Conservation (phyloP, 2,329 filamentous ascomycete species). For the Elsinoe perseae region DNA sequence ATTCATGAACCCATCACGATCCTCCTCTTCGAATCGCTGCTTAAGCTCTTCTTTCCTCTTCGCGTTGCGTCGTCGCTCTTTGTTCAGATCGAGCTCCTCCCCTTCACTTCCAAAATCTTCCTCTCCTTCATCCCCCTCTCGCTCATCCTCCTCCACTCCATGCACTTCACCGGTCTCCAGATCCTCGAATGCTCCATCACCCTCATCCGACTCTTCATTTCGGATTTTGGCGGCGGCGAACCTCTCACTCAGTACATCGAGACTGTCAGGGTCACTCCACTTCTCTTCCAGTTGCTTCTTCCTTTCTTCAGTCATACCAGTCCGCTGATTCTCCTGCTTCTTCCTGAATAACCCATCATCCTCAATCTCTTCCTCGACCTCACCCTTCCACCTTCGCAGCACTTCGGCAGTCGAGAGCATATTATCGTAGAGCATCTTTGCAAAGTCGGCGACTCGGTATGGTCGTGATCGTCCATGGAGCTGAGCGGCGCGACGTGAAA, state of each 20-base stretch:
- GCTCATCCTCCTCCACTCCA: slow-evolving; percentile 32
- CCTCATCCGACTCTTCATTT: slow-evolving; percentile 54
- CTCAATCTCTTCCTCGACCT: slow-evolving; percentile 52
- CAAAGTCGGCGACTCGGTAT: slow-evolving; percentile 74
- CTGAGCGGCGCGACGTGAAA: slow-evolving; percentile 64
- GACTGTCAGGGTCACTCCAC: slow-evolving; percentile 72
- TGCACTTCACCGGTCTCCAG: slow-evolving; percentile 66
- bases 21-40: slow-evolving; percentile 92
- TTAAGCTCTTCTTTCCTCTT: slow-evolving; percentile 89
- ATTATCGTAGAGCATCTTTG: slow-evolving; percentile 81
- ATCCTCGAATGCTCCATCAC: slow-evolving; percentile 78
- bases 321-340: slow-evolving; percentile 51
- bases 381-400: slow-evolving; percentile 62
- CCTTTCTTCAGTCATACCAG: slow-evolving; percentile 68
- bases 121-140: slow-evolving; percentile 33
- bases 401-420: slow-evolving; percentile 68
- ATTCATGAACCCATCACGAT: slow-evolving; percentile 89
- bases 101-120: slow-evolving; percentile 41
- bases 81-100: too few species aligned
- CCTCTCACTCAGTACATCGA: slow-evolving; percentile 64
- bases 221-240: slow-evolving; percentile 61
- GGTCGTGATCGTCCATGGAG: slow-evolving; percentile 62
- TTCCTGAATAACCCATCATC: slow-evolving; percentile 59
- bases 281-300: slow-evolving; percentile 63
- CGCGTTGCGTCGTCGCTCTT: slow-evolving; percentile 85